phyloP scores from a whole-genome alignment of 2,329 filamentous ascomycete genomes.

The Monascus ruber region DNA sequence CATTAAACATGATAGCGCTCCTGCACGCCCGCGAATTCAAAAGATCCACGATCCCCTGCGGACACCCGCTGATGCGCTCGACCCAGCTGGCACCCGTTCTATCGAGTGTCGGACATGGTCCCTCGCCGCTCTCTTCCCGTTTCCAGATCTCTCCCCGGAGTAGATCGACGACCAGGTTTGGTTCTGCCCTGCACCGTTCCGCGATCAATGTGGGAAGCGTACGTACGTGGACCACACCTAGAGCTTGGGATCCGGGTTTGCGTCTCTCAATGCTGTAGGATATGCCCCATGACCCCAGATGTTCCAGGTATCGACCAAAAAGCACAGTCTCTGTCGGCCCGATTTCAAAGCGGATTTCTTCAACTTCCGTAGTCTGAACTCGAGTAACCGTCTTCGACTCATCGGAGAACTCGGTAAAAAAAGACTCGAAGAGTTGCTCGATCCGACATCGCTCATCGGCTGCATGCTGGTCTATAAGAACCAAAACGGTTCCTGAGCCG shows the following conservation, averaged over 20 bases:
- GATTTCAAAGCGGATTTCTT: conserved; percentile 54
- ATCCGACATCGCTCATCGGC: conserved; percentile 80
- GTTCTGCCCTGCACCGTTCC: conserved; percentile 64
- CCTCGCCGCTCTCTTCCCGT: conserved; percentile 37
- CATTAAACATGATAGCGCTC: conserved; percentile 42
- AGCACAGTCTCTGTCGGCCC: conserved; percentile 48
- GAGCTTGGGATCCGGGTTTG: background rate
- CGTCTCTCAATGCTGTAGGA: conserved; percentile 40
- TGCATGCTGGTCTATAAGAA: conserved; percentile 87
- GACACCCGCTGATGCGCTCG: conserved; percentile 55
- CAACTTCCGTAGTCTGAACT: conserved; percentile 16
- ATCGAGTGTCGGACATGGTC: conserved; percentile 1
- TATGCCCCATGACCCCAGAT: conserved; percentile 68
- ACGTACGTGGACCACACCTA: conserved; percentile 36
- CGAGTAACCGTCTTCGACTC: background rate
- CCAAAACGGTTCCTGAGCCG: conserved; percentile 35
- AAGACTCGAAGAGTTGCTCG: conserved; percentile 55
- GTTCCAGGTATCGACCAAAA: conserved; percentile 41
- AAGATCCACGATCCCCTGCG: conserved; percentile 59
- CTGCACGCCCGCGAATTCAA: conserved; percentile 40
- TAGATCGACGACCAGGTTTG: conserved; percentile 59
- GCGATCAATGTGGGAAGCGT: conserved; percentile 59
- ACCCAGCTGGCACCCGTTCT: conserved; percentile 39
- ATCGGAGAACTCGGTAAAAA: conserved; percentile 25
- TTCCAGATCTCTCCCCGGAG: conserved; percentile 66